Base-by-base conservation (phyloP, 331 rosid species). In the Rosa hybrid region DNA sequence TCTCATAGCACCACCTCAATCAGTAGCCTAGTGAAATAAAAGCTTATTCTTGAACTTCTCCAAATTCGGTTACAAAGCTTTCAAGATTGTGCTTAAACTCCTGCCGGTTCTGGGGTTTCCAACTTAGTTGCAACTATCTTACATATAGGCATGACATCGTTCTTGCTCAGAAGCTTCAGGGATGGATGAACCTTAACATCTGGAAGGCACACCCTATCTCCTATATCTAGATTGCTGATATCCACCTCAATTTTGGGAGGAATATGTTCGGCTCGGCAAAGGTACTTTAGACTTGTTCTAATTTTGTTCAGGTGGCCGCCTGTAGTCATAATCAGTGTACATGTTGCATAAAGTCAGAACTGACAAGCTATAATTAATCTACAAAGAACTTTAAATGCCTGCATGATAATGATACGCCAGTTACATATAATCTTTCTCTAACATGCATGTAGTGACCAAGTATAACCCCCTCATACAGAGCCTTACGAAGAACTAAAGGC, bases 231-330 rank as follows among this genome's bases (percentile, higher is more conserved):
- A 23, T 90, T 82, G 88, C 98, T 89, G 54, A 91, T 87, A 71
- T 95, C 98, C 79, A 95, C 96, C 88, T 90, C 98, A 74, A 95
- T 80, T 87, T 90, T 93, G 30, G 90, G 68, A 75, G 98, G 99
- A 81, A 95, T 88, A 80, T 89, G 92, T 84, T 95, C 92, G 3
- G 97, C 91, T 7, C 94, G 97, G 76, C 96, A 85, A 30, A 87
- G 82, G 81, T 81, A 91, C 68, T 49, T 91, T 23, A 95, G 86
- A 80, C 89, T 88, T 54, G 90, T 78, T 89, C 98, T 90, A 83
- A 90, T 86, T 87, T 81, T 88, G 80, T 89, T 87, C 79, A 95
- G 84, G 45, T 57, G 21, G 50, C 99, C 97, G 56, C 98, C 96
- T 95, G 91, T 57, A 72, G 67, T 73, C 72, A 60, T 42, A 76